Evolutionary conservation across 2,329 filamentous ascomycete genomes (phyloP).

Genomic region (Nemania diffusa): DNA sequence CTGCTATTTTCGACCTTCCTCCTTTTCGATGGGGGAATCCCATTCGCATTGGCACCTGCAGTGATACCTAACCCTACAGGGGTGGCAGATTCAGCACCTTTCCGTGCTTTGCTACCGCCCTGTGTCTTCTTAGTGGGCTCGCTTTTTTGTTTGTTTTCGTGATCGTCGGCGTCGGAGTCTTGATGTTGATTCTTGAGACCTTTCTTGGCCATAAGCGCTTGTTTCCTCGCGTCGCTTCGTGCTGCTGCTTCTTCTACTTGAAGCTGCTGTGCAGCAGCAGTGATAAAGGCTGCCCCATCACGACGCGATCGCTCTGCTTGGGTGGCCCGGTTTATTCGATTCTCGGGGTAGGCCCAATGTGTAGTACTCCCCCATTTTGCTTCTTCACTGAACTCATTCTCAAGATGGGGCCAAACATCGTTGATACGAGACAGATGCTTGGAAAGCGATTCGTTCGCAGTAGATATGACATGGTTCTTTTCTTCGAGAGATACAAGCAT

Average conservation of each 20-base stretch:
- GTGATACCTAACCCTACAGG: constrained; percentile 74
- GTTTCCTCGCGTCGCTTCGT: constrained; percentile 84
- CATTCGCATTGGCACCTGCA: constrained; percentile 62
- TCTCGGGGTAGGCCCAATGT: constrained; percentile 96
- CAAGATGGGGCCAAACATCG: constrained; percentile 85
- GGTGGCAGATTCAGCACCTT: constrained; percentile 62
- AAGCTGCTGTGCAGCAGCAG: constrained; percentile 78
- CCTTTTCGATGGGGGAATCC: constrained; percentile 72
- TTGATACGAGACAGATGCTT: constrained; percentile 87
- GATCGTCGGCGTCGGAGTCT: constrained; percentile 85
- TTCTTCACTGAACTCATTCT: constrained; percentile 91
- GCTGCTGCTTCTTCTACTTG: constrained; percentile 76
- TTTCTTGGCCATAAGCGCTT: constrained; percentile 81
- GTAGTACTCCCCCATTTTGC: constrained; percentile 89
- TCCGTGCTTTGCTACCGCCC: constrained; percentile 71
- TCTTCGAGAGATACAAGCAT: constrained; percentile 93
- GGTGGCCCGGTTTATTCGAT: constrained; percentile 73
- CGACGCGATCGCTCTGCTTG: constrained; percentile 79
- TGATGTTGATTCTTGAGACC: constrained; percentile 74
- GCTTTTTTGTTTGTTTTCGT: constrained; percentile 59
- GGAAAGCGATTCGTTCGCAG: constrained; percentile 88
- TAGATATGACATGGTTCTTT: constrained; percentile 96
- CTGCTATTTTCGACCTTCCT: constrained; percentile 87
- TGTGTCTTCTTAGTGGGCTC: constrained; percentile 69
- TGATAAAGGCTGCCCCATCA: constrained; percentile 81